A percentile compares a stretch with the other conserved stretches of the same genome.
Conservation (phyloP, 179 eudicot species). For the Camellia oleifera region DNA sequence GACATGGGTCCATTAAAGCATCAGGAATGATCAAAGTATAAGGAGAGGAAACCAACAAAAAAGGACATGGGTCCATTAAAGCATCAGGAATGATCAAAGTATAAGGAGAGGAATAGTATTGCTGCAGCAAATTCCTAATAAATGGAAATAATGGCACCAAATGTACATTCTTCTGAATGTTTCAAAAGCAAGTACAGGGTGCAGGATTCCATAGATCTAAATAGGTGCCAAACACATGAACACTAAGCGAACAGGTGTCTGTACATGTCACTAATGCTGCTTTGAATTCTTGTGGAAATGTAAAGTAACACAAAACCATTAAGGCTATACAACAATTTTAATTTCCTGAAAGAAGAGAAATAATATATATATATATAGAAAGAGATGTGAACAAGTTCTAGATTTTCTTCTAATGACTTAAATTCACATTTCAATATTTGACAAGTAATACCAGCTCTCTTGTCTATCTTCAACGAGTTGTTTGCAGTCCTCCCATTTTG, state of each 20-base stretch:
- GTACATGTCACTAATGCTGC: background rate
- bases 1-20: background rate
- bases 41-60: background rate
- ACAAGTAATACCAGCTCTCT: constrained; percentile 47
- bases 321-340: background rate
- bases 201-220: background rate
- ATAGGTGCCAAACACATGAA: background rate
- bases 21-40: background rate
- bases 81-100: background rate
- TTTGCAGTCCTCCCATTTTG: constrained; percentile 79
- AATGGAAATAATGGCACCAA: background rate
- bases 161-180: background rate
- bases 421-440: background rate
- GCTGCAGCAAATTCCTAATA: background rate
- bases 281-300: background rate
- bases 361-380: background rate
- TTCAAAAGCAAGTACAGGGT: constrained; percentile 11
- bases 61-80: background rate
- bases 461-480: constrained; percentile 61
- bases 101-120: background rate
- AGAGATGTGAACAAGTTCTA: background rate
- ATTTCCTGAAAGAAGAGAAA: background rate
- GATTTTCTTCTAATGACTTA: background rate
- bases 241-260: background rate
- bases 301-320: background rate